These are phyloP conservation scores for Oryza longistaminata DNA, from an alignment of 176 grass and related monocot species.

Conservation along the genomic window DNA sequence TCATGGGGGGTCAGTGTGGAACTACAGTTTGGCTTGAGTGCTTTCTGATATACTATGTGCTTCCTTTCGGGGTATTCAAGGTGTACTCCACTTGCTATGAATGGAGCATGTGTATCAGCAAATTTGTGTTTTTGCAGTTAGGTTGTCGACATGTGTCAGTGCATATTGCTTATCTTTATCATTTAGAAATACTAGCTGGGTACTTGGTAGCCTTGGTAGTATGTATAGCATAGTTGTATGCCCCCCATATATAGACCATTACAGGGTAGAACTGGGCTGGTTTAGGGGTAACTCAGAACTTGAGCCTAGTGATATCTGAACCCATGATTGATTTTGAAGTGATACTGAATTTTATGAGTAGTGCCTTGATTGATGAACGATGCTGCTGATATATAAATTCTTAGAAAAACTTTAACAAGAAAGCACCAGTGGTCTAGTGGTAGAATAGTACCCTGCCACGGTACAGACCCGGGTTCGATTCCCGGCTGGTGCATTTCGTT, in stretches of 20 bases:
- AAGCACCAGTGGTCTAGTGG: constrained; percentile 75
- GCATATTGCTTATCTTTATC: neutral
- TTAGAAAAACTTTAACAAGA: too few relatives aligned
- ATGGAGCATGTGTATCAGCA: neutral
- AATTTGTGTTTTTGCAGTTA: neutral
- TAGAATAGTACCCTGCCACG: constrained; percentile 84
- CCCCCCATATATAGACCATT: neutral
- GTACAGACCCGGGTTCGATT: constrained; percentile 73
- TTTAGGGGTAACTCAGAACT: too few relatives aligned
- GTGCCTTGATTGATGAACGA: too few relatives aligned
- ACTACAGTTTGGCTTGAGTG: constrained; percentile 9
- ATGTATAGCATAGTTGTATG: neutral
- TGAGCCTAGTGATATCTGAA: neutral
- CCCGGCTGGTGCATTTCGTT: constrained; percentile 47
- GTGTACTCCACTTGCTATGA: constrained; percentile 21
- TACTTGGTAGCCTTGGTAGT: neutral
- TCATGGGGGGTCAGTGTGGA: neutral
- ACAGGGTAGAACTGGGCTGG: too few relatives aligned
- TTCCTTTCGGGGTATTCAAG: constrained; percentile 10
- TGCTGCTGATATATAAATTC: too few relatives aligned
- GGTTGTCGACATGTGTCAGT: neutral
- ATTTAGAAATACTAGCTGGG: neutral
- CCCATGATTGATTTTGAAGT: neutral
- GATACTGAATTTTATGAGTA: too few relatives aligned
- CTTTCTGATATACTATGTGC: neutral